Evolutionary conservation across 2,329 filamentous ascomycete genomes (phyloP).

Genomic region (Fusarium sp.): DNA sequence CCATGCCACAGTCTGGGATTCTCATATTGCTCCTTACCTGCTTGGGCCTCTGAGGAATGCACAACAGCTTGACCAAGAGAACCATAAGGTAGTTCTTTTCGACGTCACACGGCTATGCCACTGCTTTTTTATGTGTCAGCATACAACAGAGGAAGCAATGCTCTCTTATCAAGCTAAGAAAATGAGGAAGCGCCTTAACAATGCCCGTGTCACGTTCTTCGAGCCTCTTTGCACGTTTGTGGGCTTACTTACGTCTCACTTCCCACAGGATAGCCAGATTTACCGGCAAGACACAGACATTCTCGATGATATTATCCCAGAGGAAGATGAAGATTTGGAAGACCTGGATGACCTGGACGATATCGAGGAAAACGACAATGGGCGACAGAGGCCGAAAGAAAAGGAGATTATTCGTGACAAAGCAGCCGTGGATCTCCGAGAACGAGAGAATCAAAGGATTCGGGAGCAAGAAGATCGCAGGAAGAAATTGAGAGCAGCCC

Average conservation of each 20-base stretch:
- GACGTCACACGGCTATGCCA: conserved; percentile 52
- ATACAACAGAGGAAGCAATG: conserved; percentile 42
- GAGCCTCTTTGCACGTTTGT: conserved; percentile 50
- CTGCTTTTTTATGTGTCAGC: conserved; percentile 48
- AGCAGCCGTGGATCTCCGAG: conserved; percentile 65
- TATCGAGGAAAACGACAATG: conserved; percentile 38
- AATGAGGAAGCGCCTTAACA: conserved; percentile 35
- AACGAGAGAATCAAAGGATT: conserved; percentile 66
- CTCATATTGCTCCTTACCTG: conserved; percentile 36
- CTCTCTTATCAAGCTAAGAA: conserved; percentile 30
- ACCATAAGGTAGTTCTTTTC: conserved; percentile 43
- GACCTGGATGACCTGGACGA: conserved; percentile 16
- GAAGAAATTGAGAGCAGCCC: conserved; percentile 60
- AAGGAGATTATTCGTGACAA: conserved; percentile 56
- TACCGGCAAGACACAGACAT: conserved; percentile 42
- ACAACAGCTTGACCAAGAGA: conserved; percentile 20
- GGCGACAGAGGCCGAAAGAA: conserved; percentile 49
- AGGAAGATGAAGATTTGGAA: conserved; percentile 18
- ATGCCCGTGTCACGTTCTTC: conserved; percentile 31
- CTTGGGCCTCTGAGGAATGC: conserved; percentile 28
- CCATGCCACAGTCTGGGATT: conserved; percentile 39
- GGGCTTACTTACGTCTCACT: conserved; percentile 41
- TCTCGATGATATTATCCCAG: conserved; percentile 38
- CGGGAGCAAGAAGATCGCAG: conserved; percentile 68
- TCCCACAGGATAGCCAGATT: conserved; percentile 54